These are phyloP conservation scores for Poa pratensis DNA, from an alignment of 176 grass and related monocot species.

Conservation along the genomic window DNA sequence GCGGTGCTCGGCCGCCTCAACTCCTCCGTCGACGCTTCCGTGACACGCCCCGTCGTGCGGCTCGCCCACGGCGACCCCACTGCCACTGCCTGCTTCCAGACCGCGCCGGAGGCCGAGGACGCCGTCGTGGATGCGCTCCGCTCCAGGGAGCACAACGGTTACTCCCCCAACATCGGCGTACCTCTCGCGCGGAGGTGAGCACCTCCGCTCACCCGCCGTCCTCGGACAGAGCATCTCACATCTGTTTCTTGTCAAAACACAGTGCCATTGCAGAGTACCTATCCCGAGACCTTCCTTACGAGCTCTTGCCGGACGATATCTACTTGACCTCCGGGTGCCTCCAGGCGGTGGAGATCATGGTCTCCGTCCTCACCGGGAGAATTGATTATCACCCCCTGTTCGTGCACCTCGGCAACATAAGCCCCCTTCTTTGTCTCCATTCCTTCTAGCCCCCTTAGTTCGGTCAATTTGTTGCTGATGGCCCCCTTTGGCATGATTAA, in stretches of 20 bases:
- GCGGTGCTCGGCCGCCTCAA: constrained; percentile 41
- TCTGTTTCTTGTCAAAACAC: neutral
- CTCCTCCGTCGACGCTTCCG: constrained; percentile 47
- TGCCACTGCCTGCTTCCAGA: constrained; percentile 66
- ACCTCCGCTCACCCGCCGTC: neutral
- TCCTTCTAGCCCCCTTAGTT: too few species aligned
- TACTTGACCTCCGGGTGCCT: constrained; percentile 70
- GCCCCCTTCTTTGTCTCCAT: too few species aligned
- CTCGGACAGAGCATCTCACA: neutral
- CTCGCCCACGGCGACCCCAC: constrained; percentile 77
- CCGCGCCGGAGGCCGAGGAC: constrained; percentile 63
- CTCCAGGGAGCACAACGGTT: constrained; percentile 60
- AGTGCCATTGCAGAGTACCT: constrained; percentile 77
- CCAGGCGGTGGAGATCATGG: constrained; percentile 74
- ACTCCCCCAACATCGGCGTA: constrained; percentile 48
- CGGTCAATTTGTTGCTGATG: too few species aligned
- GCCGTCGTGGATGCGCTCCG: constrained; percentile 67
- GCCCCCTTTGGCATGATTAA: too few species aligned
- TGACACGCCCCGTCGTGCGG: constrained; percentile 44
- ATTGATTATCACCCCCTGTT: too few species aligned
- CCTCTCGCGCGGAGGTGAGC: constrained; percentile 61
- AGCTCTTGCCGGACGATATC: constrained; percentile 63
- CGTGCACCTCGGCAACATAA: too few species aligned
- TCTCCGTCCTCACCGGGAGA: constrained; percentile 48
- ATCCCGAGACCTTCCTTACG: constrained; percentile 70